phyloP scores from a whole-genome alignment of 2,329 filamentous ascomycete genomes.

The Cadophora luteo-olivacea region DNA sequence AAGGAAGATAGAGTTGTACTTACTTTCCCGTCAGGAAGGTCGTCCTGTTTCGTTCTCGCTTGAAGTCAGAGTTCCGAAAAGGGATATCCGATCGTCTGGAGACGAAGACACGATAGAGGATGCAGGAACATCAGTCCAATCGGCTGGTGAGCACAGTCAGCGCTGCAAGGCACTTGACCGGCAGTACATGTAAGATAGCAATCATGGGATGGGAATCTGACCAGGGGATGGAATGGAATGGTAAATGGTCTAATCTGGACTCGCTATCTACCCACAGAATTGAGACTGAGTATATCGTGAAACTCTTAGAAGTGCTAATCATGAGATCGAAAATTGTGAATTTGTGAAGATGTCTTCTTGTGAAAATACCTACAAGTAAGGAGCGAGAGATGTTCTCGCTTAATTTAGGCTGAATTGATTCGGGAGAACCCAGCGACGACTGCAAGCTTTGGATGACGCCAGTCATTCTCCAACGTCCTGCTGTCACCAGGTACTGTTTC shows the following conservation, averaged over 20 bases:
- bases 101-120: constrained; percentile 1
- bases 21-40: background rate
- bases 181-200: background rate
- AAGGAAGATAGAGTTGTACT: background rate
- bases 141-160: background rate
- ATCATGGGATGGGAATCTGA: background rate
- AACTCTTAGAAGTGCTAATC: background rate
- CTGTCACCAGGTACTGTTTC: background rate
- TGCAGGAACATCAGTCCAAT: background rate
- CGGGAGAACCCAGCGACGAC: background rate
- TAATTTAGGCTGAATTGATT: background rate
- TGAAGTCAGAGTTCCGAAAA: background rate
- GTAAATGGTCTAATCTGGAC: too few species aligned
- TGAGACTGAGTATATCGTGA: too few species aligned
- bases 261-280: too few species aligned
- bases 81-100: background rate
- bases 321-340: background rate
- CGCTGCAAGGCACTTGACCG: background rate
- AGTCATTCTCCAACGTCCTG: background rate
- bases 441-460: background rate
- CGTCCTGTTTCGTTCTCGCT: background rate
- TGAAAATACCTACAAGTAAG: too few species aligned
- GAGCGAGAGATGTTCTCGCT: background rate
- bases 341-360: background rate
- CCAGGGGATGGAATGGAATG: too few species aligned